Conservation (phyloP, 2,329 filamentous ascomycete species). For the Hirsutella thompsonii region DNA sequence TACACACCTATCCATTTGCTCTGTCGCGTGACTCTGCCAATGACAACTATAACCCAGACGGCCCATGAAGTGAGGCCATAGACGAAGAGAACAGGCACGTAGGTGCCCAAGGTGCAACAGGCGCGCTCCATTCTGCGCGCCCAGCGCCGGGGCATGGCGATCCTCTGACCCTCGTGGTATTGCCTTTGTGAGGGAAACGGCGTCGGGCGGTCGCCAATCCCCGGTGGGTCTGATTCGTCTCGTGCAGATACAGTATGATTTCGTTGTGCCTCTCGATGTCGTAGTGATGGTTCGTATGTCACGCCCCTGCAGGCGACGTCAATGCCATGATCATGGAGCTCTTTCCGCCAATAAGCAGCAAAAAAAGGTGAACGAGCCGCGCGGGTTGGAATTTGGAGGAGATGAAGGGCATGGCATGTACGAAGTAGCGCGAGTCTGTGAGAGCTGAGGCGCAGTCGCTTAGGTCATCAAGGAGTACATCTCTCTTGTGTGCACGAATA, state of each 20-base stretch:
- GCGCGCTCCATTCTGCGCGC: slow-evolving; percentile 63
- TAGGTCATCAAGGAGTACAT: slow-evolving; percentile 14
- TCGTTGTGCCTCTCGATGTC: not conserved
- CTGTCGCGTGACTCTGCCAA: slow-evolving; percentile 46
- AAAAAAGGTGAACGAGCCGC: no score
- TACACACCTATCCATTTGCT: slow-evolving; percentile 42
- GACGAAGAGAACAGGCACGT: slow-evolving; percentile 81
- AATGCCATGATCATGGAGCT: not conserved
- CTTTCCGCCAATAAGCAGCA: not conserved
- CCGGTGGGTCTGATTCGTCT: not conserved
- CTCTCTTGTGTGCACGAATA: slow-evolving; percentile 2
- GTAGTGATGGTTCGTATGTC: not conserved
- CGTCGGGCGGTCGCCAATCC: not conserved
- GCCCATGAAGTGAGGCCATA: slow-evolving; percentile 90
- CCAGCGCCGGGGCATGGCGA: slow-evolving; percentile 44
- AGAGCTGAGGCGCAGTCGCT: slow-evolving; percentile 3
- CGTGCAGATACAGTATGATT: not conserved
- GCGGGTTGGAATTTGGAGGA: no score
- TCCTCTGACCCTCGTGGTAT: slow-evolving; percentile 2
- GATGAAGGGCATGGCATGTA: no score
- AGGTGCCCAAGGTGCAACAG: slow-evolving; percentile 68
- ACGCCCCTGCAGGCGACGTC: not conserved
- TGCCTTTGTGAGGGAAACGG: not conserved
- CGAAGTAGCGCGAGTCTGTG: no score
- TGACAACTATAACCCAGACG: slow-evolving; percentile 69